These are phyloP conservation scores for Nigrospora osmanthi DNA, from an alignment of 2,329 filamentous ascomycete species.

Conservation along the genomic window DNA sequence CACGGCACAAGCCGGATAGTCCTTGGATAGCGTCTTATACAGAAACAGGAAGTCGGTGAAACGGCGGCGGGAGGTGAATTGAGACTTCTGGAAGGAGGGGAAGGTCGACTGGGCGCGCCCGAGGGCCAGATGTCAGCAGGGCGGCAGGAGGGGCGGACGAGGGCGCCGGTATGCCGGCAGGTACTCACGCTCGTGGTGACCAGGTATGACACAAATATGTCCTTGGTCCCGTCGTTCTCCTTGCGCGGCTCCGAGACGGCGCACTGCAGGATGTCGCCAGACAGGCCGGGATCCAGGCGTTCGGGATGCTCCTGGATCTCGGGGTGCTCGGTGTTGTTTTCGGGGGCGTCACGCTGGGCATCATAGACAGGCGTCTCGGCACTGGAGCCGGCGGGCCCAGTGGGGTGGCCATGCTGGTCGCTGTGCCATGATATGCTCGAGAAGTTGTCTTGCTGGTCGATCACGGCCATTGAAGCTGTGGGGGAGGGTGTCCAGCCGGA, in stretches of 20 bases:
- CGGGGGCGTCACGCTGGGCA: slow-evolving; percentile 12
- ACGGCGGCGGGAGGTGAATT: slow-evolving; percentile 74
- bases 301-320: slow-evolving; percentile 38
- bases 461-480: slow-evolving; percentile 30
- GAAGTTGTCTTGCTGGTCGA: slow-evolving; percentile 60
- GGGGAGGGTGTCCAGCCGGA: too few species aligned
- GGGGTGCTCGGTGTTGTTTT: slow-evolving; percentile 19
- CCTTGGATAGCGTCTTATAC: slow-evolving; percentile 79
- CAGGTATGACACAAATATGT: slow-evolving; percentile 91
- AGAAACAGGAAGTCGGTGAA: slow-evolving; percentile 98
- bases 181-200: slow-evolving; percentile 76
- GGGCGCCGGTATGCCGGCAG: neutral
- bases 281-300: slow-evolving; percentile 47
- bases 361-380: slow-evolving; percentile 9
- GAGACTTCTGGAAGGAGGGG: slow-evolving; percentile 78
- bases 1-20: slow-evolving; percentile 87
- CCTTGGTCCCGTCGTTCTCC: slow-evolving; percentile 94
- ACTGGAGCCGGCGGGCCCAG: slow-evolving; percentile 16
- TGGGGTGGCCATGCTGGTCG: slow-evolving; percentile 41
- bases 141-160: neutral
- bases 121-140: slow-evolving; percentile 5
- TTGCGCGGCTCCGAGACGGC: slow-evolving; percentile 78
- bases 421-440: slow-evolving; percentile 74
- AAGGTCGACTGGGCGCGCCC: slow-evolving; percentile 71
- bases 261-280: slow-evolving; percentile 73